Percentiles rank a stretch among this genome's conserved stretches.
These are phyloP conservation scores for Russula earlei DNA, from an alignment of 768 basidiomycete species.

Conservation along the genomic window DNA sequence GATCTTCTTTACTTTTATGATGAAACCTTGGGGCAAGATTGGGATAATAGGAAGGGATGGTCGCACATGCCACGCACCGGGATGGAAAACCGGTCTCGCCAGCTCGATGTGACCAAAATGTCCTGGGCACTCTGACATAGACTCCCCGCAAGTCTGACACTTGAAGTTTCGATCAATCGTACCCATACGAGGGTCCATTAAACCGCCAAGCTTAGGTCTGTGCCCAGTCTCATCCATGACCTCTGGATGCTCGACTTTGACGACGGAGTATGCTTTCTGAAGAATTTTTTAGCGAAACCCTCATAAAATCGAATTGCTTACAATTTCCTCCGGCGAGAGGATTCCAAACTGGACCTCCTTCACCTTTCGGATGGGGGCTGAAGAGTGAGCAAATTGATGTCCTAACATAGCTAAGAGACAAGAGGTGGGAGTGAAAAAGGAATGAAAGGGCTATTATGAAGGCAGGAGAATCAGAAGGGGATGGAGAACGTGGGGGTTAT, in stretches of 20 bases:
- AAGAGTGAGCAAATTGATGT: constrained; percentile 86
- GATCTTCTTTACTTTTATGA: constrained; percentile 99
- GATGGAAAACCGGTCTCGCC: constrained; percentile 93
- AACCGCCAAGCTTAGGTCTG: constrained; percentile 83
- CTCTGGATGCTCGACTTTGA: constrained; percentile 97
- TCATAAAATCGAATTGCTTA: constrained; percentile 35
- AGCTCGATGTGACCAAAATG: constrained; percentile 99
- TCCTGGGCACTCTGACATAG: constrained; percentile 99
- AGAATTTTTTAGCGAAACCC: neutral
- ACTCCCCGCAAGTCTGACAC: constrained; percentile 99
- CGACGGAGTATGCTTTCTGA: constrained; percentile 97
- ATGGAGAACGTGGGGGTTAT: neutral
- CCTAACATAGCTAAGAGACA: constrained; percentile 50
- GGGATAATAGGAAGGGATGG: neutral
- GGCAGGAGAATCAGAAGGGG: neutral
- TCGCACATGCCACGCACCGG: constrained; percentile 47
- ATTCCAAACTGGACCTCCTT: constrained; percentile 99
- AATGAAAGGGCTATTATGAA: neutral
- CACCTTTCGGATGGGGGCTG: constrained; percentile 90
- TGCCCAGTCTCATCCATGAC: constrained; percentile 94
- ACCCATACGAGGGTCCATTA: constrained; percentile 98
- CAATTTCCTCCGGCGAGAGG: constrained; percentile 97
- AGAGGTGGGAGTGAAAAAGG: neutral
- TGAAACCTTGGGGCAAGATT: constrained; percentile 54
- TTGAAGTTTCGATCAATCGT: constrained; percentile 97